These are phyloP conservation scores for Myriosclerotinia curreyana DNA, from an alignment of 2,329 filamentous ascomycete species.

Conservation along the genomic window DNA sequence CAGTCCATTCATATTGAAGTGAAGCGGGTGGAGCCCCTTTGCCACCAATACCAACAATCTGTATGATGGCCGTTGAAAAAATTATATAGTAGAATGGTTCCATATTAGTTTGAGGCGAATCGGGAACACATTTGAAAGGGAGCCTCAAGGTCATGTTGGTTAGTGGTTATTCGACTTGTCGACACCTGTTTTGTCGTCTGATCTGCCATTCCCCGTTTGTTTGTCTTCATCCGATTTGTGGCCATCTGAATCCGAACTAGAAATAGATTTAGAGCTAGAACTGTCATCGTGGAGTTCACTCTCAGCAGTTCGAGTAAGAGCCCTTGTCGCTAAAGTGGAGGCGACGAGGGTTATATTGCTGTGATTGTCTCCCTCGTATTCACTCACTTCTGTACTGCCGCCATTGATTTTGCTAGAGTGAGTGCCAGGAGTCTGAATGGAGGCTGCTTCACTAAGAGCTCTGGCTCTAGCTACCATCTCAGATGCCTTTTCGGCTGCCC, in stretches of 20 bases:
- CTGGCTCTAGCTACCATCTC: conserved; percentile 36
- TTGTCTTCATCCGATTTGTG: conserved; percentile 27
- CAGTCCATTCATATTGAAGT: background rate
- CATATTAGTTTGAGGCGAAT: conserved; percentile 18
- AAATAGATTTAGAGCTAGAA: conserved; percentile 14
- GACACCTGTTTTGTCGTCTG: background rate
- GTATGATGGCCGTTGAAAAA: background rate
- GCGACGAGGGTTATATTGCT: conserved; percentile 25
- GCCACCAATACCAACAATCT: background rate
- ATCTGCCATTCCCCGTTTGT: background rate
- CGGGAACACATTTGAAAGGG: conserved; percentile 11
- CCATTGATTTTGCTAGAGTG: conserved; percentile 34
- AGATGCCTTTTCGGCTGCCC: conserved; percentile 58
- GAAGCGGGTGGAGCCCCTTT: background rate
- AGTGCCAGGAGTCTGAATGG: conserved; percentile 30
- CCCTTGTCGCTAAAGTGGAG: conserved; percentile 27
- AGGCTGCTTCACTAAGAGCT: conserved; percentile 34
- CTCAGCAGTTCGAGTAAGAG: conserved; percentile 25
- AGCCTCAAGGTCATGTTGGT: conserved; percentile 12
- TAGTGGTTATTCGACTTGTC: background rate
- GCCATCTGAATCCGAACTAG: conserved; percentile 18
- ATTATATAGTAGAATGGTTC: conserved; percentile 19
- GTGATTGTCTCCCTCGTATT: conserved; percentile 34
- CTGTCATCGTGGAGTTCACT: conserved; percentile 20
- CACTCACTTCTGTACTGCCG: conserved; percentile 35